Evolutionary conservation across 768 basidiomycete species (phyloP).

Genomic region (Lactarius hengduanensis): DNA sequence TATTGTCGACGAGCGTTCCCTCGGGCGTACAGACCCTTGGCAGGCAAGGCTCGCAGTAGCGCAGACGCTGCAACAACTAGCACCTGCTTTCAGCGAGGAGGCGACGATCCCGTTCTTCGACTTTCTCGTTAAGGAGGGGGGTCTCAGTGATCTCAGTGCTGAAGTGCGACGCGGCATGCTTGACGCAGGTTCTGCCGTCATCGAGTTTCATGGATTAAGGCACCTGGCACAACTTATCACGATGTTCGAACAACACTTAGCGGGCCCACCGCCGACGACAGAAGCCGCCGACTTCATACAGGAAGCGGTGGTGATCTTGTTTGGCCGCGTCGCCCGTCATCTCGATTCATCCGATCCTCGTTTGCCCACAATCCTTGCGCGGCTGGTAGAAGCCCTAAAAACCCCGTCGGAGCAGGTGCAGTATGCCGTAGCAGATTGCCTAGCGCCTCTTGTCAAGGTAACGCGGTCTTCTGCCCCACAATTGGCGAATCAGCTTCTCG

Average conservation of each 20-base stretch:
- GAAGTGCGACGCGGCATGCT: conserved; percentile 88
- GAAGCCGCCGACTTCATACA: conserved; percentile 86
- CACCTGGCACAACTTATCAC: conserved; percentile 72
- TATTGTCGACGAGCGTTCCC: conserved; percentile 84
- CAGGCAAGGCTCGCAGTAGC: conserved; percentile 75
- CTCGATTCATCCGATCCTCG: conserved; percentile 74
- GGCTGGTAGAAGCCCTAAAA: conserved; percentile 84
- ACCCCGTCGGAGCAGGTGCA: conserved; percentile 97
- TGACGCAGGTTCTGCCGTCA: conserved; percentile 73
- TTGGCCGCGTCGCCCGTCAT: conserved; percentile 90
- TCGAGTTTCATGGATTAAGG: conserved; percentile 78
- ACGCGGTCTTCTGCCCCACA: conserved; percentile 57
- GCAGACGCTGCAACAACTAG: conserved; percentile 60
- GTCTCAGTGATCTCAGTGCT: conserved; percentile 78
- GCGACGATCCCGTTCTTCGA: conserved; percentile 72
- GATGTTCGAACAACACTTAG: conserved; percentile 79
- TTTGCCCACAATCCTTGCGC: conserved; percentile 76
- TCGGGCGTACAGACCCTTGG: conserved; percentile 92
- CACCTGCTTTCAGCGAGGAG: conserved; percentile 59
- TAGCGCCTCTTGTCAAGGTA: conserved; percentile 78
- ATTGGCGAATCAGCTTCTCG: conserved; percentile 75
- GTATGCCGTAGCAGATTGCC: conserved; percentile 92
- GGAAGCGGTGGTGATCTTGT: conserved; percentile 92
- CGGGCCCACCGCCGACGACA: conserved; percentile 45
- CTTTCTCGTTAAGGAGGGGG: conserved; percentile 83